Evolutionary conservation across 169 alveolate genomes (phyloP), one percentile per base, ranked within the genome.

Genomic region (Theileria annulata): DNA sequence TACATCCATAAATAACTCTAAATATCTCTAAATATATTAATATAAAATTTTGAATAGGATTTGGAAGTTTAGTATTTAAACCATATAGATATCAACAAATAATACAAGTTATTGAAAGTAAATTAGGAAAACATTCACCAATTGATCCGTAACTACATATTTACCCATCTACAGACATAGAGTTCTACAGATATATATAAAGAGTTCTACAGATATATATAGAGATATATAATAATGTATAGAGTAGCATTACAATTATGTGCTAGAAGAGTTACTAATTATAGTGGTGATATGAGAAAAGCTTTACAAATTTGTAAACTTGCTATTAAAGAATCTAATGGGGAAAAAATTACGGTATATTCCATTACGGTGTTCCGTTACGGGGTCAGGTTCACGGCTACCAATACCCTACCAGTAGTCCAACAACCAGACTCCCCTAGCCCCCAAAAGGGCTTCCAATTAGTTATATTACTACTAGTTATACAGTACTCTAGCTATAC

Each of bases 81-180:
- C 94, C 95, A n/a, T 92, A 92, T 75, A 86, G 91, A 25, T 81
- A 91, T 51, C 94, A 92, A 64, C 95, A 92, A 71, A 89, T 92
- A 49, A 80, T 87, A 58, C 90, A 80, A 58, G 91, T 90, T 33
- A 77, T 88, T 19, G 49, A 82, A 49, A 87, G 80, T 42, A 77
- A 88, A 35, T 51, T 75, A 64, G 86, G 85, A 23, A 42, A 25
- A 17, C 12, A 54, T 21, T 25, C 69, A 25, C 15, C 42, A 2
- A 75, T 76, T 1, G 91, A 85, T 49, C 77, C 77, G 66, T 56
- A 56, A 56, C 15, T 12, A 54, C 21, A 54, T 12, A 3, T 54
- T n/a, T 17, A 54, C 27, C 3, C 27, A 54, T 21, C 15, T n/a
- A 21, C 63, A 21, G 9, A 9, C 58, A 74, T 62, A 15, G 49